Evolutionary conservation across 1,139 yeast species (phyloP).

Genomic region (Pichia sp.): DNA sequence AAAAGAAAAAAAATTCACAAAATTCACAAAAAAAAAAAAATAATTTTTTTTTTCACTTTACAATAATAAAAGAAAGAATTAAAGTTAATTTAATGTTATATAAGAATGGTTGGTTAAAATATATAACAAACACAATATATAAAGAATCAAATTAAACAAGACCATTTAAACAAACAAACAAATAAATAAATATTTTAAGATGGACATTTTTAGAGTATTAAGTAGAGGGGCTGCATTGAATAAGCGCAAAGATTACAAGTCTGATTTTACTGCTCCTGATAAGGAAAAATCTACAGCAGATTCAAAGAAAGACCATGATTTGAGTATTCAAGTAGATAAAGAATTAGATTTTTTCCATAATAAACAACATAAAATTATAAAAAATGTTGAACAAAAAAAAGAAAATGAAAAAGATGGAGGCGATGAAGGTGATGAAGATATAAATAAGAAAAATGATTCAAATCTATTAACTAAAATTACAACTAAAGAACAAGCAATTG

Average conservation of each 20-base stretch:
- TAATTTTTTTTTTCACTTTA: too few species aligned
- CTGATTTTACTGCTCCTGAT: conserved; percentile 43
- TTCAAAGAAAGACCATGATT: conserved; percentile 34
- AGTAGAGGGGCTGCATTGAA: conserved; percentile 80
- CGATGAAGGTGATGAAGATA: conserved; percentile 26
- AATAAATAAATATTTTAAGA: not conserved
- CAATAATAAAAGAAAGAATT: too few species aligned
- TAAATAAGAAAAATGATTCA: conserved; percentile 23
- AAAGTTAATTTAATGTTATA: too few species aligned
- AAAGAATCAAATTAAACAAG: too few species aligned
- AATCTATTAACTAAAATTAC: conserved; percentile 40
- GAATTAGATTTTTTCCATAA: conserved; percentile 72
- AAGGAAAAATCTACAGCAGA: conserved; percentile 23
- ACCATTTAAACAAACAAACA: too few species aligned
- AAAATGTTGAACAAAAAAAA: conserved; percentile 14
- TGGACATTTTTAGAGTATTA: conserved; percentile 88
- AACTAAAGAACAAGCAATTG: conserved; percentile 29
- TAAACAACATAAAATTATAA: conserved; percentile 31
- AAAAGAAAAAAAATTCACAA: too few species aligned
- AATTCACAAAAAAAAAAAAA: too few species aligned
- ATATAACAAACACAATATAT: too few species aligned
- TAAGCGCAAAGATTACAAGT: conserved; percentile 40
- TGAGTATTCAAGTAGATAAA: conserved; percentile 42
- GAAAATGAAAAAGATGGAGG: conserved; percentile 25
- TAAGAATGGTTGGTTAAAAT: too few species aligned